These are phyloP conservation scores for Suillus paluster DNA, from an alignment of 768 basidiomycete species.

Conservation along the genomic window DNA sequence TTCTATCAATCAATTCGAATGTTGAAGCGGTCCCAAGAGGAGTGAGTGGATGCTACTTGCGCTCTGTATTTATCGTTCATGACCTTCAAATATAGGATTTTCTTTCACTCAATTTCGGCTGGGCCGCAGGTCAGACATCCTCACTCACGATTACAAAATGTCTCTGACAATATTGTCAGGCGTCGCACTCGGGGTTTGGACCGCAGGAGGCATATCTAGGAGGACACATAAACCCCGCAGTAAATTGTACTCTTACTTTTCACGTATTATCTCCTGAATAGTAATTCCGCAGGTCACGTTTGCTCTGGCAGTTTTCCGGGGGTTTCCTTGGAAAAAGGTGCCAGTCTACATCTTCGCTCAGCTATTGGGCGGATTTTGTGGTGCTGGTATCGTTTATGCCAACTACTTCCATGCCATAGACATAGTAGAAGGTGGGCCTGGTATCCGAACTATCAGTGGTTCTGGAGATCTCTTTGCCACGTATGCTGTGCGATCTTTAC, in stretches of 20 bases:
- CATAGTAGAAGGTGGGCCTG: conserved; percentile 58
- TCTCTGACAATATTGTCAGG: conserved; percentile 33
- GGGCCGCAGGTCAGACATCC: conserved; percentile 33
- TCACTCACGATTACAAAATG: background rate
- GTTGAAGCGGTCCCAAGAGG: conserved; percentile 58
- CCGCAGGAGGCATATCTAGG: conserved; percentile 68
- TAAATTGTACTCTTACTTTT: conserved; percentile 30
- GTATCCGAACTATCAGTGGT: conserved; percentile 56
- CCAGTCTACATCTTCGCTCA: conserved; percentile 71
- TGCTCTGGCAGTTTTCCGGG: conserved; percentile 66
- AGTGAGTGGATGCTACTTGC: conserved; percentile 42
- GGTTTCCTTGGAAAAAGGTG: conserved; percentile 83
- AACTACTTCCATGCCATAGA: conserved; percentile 74
- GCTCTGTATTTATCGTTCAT: conserved; percentile 6
- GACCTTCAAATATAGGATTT: conserved; percentile 16
- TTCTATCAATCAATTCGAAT: conserved; percentile 48
- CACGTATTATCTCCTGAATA: background rate
- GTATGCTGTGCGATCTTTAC: conserved; percentile 51
- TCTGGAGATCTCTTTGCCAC: conserved; percentile 66
- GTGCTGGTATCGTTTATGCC: conserved; percentile 60
- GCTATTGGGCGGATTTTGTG: conserved; percentile 61
- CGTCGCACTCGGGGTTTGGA: conserved; percentile 70
- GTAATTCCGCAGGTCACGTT: conserved; percentile 61
- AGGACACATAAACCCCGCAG: conserved; percentile 78
- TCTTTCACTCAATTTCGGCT: conserved; percentile 33